phyloP scores from a whole-genome alignment of 2,329 filamentous ascomycete species.

The Sporothrix variecibatus region DNA sequence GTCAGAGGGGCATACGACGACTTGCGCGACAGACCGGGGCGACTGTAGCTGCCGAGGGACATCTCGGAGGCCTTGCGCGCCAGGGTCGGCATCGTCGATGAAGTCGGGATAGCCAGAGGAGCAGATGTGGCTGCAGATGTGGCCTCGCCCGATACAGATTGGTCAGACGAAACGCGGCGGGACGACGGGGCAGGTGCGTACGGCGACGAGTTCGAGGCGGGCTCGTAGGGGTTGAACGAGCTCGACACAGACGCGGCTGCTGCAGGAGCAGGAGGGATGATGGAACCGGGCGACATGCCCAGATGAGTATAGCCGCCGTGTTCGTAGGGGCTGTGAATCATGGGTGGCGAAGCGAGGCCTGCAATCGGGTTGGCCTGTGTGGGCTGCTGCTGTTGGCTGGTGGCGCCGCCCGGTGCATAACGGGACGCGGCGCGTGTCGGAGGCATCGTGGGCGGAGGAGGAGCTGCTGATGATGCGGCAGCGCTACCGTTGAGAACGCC shows the following conservation, averaged over 20 bases:
- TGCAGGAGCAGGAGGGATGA: background rate
- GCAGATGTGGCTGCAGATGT: background rate
- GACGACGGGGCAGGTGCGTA: conserved; percentile 17
- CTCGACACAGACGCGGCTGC: background rate
- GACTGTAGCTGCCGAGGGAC: conserved; percentile 31
- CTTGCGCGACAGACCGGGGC: conserved; percentile 31
- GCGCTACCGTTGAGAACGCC: conserved; percentile 36
- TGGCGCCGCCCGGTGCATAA: conserved; percentile 47
- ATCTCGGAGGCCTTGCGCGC: conserved; percentile 44
- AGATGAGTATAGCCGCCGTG: conserved; percentile 21
- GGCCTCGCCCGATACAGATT: conserved; percentile 15
- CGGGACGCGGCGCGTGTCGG: conserved; percentile 52
- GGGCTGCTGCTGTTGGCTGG: background rate
- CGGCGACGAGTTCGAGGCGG: conserved; percentile 12
- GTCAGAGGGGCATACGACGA: conserved; percentile 34
- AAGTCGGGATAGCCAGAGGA: background rate
- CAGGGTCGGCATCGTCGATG: conserved; percentile 26
- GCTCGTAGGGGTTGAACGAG: conserved; percentile 34
- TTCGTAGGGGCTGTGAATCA: conserved; percentile 32
- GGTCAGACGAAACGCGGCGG: conserved; percentile 25
- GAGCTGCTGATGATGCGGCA: background rate
- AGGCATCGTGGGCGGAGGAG: conserved; percentile 39
- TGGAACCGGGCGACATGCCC: conserved; percentile 8
- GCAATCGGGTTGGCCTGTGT: background rate
- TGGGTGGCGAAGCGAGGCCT: conserved; percentile 9